These are phyloP conservation scores for Termitomyces sp. DNA, from an alignment of 768 basidiomycete genomes.

Conservation along the genomic window DNA sequence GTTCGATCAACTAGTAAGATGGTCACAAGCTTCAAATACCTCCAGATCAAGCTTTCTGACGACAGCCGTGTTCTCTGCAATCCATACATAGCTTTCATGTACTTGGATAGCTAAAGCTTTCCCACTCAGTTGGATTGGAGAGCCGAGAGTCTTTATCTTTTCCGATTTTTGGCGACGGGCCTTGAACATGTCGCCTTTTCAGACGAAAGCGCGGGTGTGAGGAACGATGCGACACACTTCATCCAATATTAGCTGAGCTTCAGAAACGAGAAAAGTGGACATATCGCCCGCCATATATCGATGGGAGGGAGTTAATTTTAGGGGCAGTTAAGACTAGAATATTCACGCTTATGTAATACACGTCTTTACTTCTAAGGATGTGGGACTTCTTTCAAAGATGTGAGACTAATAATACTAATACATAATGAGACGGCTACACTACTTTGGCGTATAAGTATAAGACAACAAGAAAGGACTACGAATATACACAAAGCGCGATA, in stretches of 20 bases:
- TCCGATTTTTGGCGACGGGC: slow-evolving; percentile 72
- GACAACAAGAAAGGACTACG: slow-evolving; percentile 10
- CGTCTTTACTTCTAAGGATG: too few species aligned
- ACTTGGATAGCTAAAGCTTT: slow-evolving; percentile 74
- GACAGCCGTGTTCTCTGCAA: slow-evolving; percentile 82
- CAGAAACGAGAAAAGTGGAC: slow-evolving; percentile 66
- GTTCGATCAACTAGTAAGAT: slow-evolving; percentile 3
- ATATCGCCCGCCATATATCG: slow-evolving; percentile 25
- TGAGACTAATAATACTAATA: slow-evolving; percentile 9
- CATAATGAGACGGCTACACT: slow-evolving; percentile 14
- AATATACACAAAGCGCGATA: slow-evolving; percentile 15
- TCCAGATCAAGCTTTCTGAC: slow-evolving; percentile 73
- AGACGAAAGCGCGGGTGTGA: slow-evolving; percentile 8
- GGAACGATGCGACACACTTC: slow-evolving; percentile 38
- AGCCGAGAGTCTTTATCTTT: slow-evolving; percentile 66
- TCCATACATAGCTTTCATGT: slow-evolving; percentile 69
- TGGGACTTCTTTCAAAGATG: too few species aligned
- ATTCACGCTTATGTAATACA: slow-evolving; percentile 1
- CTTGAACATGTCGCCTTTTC: slow-evolving; percentile 31
- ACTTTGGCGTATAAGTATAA: slow-evolving; percentile 1
- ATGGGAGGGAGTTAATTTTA: background rate
- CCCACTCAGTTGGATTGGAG: slow-evolving; percentile 73
- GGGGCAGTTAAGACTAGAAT: too few species aligned
- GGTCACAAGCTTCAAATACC: slow-evolving; percentile 37
- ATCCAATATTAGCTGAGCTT: slow-evolving; percentile 64